Base-by-base conservation (phyloP, 2,329 filamentous ascomycete species). In the Nemania diffusa region DNA sequence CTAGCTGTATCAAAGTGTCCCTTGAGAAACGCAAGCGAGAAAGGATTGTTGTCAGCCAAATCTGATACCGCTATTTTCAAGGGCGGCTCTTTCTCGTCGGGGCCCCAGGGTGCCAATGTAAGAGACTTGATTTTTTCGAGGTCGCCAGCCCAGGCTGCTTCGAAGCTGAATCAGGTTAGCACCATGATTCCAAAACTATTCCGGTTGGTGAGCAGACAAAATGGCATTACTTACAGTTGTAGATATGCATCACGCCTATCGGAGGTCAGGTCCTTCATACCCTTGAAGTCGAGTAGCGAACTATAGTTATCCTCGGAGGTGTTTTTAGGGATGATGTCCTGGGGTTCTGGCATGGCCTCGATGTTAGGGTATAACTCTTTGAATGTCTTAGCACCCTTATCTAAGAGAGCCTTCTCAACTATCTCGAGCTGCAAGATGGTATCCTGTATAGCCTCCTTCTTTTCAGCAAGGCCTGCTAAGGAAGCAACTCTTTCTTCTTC, bases 61-160 rank as follows among this genome's bases (percentile, higher is more conserved):
- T 93, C 91, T 1, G 68, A 72, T 0, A 90, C 85, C 0, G 90
- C 85, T 62, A 93, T 85, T 69, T 88, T 84, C 48, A 96, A 81
- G 0, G 91, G 91, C 0, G 84, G 79, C 59, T 89, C 82, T 4
- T 84, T 78, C 5, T 84, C 79, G 5, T 85, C 80, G 4, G 81
- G 75, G 13, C 86, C 84, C 87, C 89, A 92, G 1, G 85, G 79
- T 11, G 83, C 79, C 22, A 92, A 79, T 1, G 90, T 91, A 42
- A 92, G 80, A 15, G 80, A 77, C 74, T 91, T 92, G 77, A 95
- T 87, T 2, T 81, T 87, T 1, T 87, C 82, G 0, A 91, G 70
- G 71, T 96, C 87, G n/a, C 90, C 91, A 4, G 73, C 73, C 91
- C 91, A 96, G 4, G 88, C 88, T 40, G 92, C 92, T 74, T 95